Conservation (phyloP, 352 stramenopile genomes). For the Plasmopara viticola region DNA sequence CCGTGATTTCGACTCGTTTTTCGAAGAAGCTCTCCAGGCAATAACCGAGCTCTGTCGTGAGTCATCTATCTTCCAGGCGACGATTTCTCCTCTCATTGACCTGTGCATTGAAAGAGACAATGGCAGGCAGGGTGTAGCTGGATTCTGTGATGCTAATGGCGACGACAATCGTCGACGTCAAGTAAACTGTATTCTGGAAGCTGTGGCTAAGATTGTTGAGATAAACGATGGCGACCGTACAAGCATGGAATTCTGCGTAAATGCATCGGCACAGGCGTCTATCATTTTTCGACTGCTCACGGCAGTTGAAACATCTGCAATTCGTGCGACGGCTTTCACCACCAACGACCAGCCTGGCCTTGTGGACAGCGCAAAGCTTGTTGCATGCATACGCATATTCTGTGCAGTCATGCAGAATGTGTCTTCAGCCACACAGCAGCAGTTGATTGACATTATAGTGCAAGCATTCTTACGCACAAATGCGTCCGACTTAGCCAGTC, state of each 20-base stretch:
- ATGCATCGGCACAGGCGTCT: slow-evolving; percentile 27
- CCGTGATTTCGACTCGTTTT: slow-evolving; percentile 53
- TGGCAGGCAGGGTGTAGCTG: slow-evolving; percentile 13
- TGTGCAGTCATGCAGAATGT: slow-evolving; percentile 77
- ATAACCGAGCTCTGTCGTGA: slow-evolving; percentile 73
- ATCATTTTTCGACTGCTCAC: slow-evolving; percentile 65
- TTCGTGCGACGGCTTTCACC: slow-evolving; percentile 23
- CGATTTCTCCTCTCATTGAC: slow-evolving; percentile 66
- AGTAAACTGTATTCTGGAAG: slow-evolving; percentile 50
- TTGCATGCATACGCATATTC: slow-evolving; percentile 54
- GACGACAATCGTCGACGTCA: slow-evolving; percentile 28
- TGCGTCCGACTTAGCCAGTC: slow-evolving; percentile 19
- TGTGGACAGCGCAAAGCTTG: slow-evolving; percentile 39
- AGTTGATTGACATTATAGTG: slow-evolving; percentile 51
- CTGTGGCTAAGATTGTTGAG: slow-evolving; percentile 76
- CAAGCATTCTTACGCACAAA: slow-evolving; percentile 52
- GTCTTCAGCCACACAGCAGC: slow-evolving; percentile 49
- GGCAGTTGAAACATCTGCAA: slow-evolving; percentile 53
- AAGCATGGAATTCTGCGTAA: slow-evolving; percentile 81
- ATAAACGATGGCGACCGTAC: slow-evolving; percentile 60
- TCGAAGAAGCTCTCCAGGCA: slow-evolving; percentile 59
- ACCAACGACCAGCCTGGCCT: slow-evolving; percentile 9
- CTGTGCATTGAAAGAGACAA: slow-evolving; percentile 34
- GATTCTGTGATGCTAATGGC: slow-evolving; percentile 32
- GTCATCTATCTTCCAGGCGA: slow-evolving; percentile 72